These are phyloP conservation scores for Ogataea hybrid DNA, from an alignment of 1,139 yeast species.

Conservation along the genomic window DNA sequence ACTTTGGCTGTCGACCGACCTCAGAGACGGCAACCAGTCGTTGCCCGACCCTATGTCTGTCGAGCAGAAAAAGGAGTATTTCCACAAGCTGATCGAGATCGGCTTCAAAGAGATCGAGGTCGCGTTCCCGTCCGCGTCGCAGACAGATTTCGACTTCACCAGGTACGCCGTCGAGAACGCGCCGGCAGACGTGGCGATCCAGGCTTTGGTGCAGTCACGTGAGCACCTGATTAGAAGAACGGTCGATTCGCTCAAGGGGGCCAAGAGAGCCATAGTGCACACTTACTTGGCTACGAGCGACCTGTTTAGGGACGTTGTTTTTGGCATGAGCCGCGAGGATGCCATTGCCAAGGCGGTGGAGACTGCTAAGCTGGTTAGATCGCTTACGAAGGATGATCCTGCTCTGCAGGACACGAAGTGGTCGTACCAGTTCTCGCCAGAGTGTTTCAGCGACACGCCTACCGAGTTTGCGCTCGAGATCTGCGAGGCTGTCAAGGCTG, in stretches of 20 bases:
- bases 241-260: constrained; percentile 84
- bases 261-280: constrained; percentile 87
- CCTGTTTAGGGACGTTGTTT: constrained; percentile 86
- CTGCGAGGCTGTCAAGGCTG: constrained; percentile 92
- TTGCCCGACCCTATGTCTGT: constrained; percentile 97
- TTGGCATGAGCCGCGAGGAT: constrained; percentile 80
- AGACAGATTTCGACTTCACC: constrained; percentile 94
- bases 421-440: constrained; percentile 94
- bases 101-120: constrained; percentile 98
- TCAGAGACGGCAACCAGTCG: constrained; percentile 96
- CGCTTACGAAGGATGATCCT: constrained; percentile 89
- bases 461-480: constrained; percentile 79
- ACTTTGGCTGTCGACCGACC: constrained; percentile 94
- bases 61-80: constrained; percentile 86
- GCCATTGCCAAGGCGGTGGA: constrained; percentile 79
- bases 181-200: constrained; percentile 89
- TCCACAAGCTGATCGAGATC: constrained; percentile 76
- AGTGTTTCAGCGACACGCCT: constrained; percentile 89
- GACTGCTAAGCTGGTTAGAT: constrained; percentile 76
- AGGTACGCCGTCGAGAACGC: constrained; percentile 89
- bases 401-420: constrained; percentile 69
- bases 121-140: constrained; percentile 94
- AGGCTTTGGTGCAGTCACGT: constrained; percentile 89
- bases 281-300: constrained; percentile 92
- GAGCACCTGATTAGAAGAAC: constrained; percentile 89